A percentile compares a stretch with the other conserved stretches of the same genome.
Evolutionary conservation across 441 rosid species (phyloP).

Genomic region (Capsella rubella): DNA sequence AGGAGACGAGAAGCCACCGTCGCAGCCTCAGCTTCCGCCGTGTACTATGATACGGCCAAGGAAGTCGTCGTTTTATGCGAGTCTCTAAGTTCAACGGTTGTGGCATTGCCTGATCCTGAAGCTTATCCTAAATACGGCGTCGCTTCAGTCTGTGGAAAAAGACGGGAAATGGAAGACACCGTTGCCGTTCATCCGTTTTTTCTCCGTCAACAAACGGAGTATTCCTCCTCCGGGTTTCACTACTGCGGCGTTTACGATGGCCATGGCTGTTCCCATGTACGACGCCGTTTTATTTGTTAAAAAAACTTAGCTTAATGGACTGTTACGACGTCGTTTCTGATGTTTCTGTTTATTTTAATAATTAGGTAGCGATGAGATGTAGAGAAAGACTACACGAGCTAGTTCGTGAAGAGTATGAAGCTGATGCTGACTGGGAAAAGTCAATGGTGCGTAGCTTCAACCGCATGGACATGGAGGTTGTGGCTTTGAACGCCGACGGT

Average conservation of each 20-base stretch:
- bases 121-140: slow-evolving; percentile 52
- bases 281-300: neutral
- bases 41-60: slow-evolving; percentile 24
- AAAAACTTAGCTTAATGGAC: too few relatives aligned
- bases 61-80: slow-evolving; percentile 38
- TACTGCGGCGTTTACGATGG: slow-evolving; percentile 72
- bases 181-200: slow-evolving; percentile 59
- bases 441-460: slow-evolving; percentile 63
- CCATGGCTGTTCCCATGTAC: slow-evolving; percentile 78
- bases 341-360: neutral
- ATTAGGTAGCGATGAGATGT: slow-evolving; percentile 66
- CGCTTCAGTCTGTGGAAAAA: slow-evolving; percentile 65
- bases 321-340: slow-evolving; percentile 11
- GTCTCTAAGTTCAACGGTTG: slow-evolving; percentile 38
- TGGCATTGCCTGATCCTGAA: slow-evolving; percentile 38
- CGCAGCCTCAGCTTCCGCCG: slow-evolving; percentile 7
- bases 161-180: slow-evolving; percentile 77
- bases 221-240: slow-evolving; percentile 42
- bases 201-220: slow-evolving; percentile 37
- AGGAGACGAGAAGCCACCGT: slow-evolving; percentile 17
- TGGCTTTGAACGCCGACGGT: slow-evolving; percentile 41
- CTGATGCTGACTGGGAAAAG: slow-evolving; percentile 51
- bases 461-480: slow-evolving; percentile 70
- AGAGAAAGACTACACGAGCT: slow-evolving; percentile 67
- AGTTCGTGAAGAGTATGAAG: slow-evolving; percentile 56